Evolutionary conservation across 495 filamentous ascomycete genomes (phyloP).

Genomic region (Lichina pygmaea): DNA sequence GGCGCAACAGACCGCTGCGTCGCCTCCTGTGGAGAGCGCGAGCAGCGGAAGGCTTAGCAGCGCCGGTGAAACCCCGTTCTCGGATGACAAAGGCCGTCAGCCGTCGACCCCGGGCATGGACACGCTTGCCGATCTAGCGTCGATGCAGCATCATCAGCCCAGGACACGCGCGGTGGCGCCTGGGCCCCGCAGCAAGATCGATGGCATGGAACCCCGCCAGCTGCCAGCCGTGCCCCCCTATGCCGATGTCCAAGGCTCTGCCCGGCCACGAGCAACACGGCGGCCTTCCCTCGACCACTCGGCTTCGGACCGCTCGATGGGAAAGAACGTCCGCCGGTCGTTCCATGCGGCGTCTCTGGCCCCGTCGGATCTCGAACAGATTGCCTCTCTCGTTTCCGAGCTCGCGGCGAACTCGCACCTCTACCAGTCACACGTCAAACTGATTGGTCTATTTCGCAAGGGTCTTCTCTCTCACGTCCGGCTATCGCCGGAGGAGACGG

Average conservation of each 20-base stretch:
- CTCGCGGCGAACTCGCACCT: constrained; percentile 34
- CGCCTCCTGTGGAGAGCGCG: constrained; percentile 6
- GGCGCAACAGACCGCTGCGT: constrained; percentile 5
- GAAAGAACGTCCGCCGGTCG: constrained; percentile 17
- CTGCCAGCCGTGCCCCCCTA: constrained; percentile 24
- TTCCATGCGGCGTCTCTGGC: constrained; percentile 24
- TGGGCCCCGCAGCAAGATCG: constrained; percentile 20
- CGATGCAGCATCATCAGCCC: constrained; percentile 37
- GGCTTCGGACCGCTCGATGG: constrained; percentile 25
- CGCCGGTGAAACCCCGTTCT: constrained; percentile 11
- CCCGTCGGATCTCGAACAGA: constrained; percentile 22
- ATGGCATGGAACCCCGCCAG: constrained; percentile 13
- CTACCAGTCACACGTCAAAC: constrained; percentile 34
- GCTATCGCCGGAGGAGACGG: constrained; percentile 17
- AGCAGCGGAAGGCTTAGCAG: constrained; percentile 4
- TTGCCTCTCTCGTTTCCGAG: constrained; percentile 24
- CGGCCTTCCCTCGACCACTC: constrained; percentile 27
- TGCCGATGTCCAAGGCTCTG: constrained; percentile 10
- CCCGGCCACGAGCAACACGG: constrained; percentile 8
- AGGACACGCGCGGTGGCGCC: constrained; percentile 17
- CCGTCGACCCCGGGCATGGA: constrained; percentile 35
- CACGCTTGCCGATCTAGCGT: constrained; percentile 34
- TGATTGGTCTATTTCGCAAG: constrained; percentile 35
- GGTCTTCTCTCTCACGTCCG: constrained; percentile 31
- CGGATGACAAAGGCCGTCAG: constrained; percentile 12